Percentiles rank a stretch among this genome's conserved stretches.
phyloP scores from a whole-genome alignment of 257 asterid genomes.

The Solanum pennellii region DNA sequence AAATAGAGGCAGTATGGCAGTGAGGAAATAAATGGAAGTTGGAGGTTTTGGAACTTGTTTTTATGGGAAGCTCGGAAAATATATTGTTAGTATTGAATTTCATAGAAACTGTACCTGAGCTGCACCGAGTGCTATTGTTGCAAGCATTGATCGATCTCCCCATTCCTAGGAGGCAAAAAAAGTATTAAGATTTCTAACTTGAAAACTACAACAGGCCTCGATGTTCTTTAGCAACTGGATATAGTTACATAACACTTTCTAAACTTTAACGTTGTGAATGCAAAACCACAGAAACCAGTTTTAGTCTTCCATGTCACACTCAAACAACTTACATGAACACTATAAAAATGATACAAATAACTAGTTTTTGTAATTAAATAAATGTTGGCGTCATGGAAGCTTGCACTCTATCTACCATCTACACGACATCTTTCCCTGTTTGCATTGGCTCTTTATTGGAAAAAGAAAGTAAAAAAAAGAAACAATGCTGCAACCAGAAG shows the following conservation, averaged over 20 bases:
- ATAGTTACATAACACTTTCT: neutral
- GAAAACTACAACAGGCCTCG: neutral
- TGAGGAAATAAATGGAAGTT: neutral
- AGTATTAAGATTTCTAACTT: neutral
- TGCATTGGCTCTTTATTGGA: neutral
- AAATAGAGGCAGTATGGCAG: neutral
- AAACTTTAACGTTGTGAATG: neutral
- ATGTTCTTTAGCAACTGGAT: neutral
- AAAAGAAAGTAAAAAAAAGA: neutral
- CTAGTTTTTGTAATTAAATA: neutral
- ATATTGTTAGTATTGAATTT: neutral
- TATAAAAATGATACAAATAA: neutral
- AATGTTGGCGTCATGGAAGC: neutral
- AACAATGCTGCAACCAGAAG: neutral
- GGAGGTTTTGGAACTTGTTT: neutral
- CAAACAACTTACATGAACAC: neutral
- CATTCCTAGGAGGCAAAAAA: conserved; percentile 44
- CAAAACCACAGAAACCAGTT: neutral
- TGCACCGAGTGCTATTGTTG: conserved; percentile 96
- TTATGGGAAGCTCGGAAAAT: neutral
- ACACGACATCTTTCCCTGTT: neutral
- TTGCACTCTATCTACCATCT: neutral
- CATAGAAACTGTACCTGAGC: conserved; percentile 57
- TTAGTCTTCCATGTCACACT: neutral
- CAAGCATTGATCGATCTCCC: conserved; percentile 99